Conservation (phyloP, 208 protist species). For the Acanthamoeba healyi region DNA sequence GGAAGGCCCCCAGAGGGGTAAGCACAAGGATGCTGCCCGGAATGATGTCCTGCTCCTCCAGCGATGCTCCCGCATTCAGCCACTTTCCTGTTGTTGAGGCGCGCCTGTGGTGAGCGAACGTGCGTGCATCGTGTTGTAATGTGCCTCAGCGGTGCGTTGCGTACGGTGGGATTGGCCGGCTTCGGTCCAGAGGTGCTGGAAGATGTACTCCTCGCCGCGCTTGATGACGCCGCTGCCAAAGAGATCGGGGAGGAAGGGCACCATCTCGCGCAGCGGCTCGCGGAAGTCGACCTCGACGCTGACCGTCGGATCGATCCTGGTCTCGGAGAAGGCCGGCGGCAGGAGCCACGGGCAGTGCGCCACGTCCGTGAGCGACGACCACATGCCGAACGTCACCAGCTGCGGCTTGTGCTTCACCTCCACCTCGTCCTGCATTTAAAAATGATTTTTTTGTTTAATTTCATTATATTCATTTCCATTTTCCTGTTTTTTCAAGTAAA, state of each 20-base stretch:
- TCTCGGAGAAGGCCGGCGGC: constrained; percentile 35
- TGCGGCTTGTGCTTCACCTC: constrained; percentile 63
- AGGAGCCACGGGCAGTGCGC: constrained; percentile 55
- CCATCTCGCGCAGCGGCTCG: constrained; percentile 8
- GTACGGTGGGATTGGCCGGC: constrained; percentile 26
- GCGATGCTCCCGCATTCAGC: constrained; percentile 14
- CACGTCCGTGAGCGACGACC: constrained; percentile 32
- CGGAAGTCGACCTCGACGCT: constrained; percentile 67
- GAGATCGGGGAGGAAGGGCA: constrained; percentile 47
- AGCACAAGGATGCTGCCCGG: constrained; percentile 45
- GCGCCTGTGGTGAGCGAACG: background rate
- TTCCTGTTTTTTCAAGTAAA: background rate
- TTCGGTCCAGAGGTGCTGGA: constrained; percentile 62
- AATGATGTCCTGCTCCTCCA: constrained; percentile 60
- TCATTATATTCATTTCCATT: background rate
- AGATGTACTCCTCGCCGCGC: constrained; percentile 65
- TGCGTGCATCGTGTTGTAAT: background rate
- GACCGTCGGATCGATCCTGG: constrained; percentile 13
- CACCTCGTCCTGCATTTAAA: constrained; percentile 13
- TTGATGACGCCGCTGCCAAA: constrained; percentile 28
- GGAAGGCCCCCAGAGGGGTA: constrained; percentile 12
- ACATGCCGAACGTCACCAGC: constrained; percentile 33
- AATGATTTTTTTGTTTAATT: background rate
- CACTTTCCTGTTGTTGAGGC: constrained; percentile 56
- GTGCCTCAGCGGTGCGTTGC: background rate